Evolutionary conservation across 495 filamentous ascomycete genomes (phyloP).

Genomic region (Collariella sp.): DNA sequence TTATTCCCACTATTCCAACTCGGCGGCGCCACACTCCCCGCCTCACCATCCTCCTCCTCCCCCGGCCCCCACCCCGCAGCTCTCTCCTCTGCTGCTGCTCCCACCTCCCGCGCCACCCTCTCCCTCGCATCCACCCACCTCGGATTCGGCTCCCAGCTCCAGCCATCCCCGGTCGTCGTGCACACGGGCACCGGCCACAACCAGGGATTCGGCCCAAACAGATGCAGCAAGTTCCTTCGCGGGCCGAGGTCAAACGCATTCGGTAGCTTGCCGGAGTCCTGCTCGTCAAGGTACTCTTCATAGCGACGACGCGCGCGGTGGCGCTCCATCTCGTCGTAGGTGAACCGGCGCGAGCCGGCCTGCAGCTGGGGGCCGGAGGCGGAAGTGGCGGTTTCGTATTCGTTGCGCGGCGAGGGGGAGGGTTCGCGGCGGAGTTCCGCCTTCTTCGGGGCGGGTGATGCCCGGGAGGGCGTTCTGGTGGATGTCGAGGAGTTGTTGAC

Average conservation of each 20-base stretch:
- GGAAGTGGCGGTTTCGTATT: conserved; percentile 13
- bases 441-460: conserved; percentile 70
- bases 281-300: conserved; percentile 79
- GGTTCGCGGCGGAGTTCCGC: conserved; percentile 41
- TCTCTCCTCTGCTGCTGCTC: conserved; percentile 49
- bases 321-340: conserved; percentile 64
- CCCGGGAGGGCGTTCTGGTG: conserved; percentile 79
- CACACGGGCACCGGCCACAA: conserved; percentile 75
- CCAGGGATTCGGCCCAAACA: conserved; percentile 64
- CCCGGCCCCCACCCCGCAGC: conserved; percentile 47
- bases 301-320: conserved; percentile 64
- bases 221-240: conserved; percentile 65
- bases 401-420: background rate
- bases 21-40: background rate
- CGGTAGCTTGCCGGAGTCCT: conserved; percentile 75
- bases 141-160: conserved; percentile 79
- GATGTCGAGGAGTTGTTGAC: conserved; percentile 67
- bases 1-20: background rate
- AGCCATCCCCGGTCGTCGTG: conserved; percentile 86
- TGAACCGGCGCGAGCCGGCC: conserved; percentile 42
- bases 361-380: conserved; percentile 40
- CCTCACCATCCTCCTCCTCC: conserved; percentile 19
- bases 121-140: conserved; percentile 63
- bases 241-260: conserved; percentile 88
- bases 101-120: conserved; percentile 46